Base-by-base conservation (phyloP, 2,329 filamentous ascomycete genomes). In the Fusarium brevicatenulatum region DNA sequence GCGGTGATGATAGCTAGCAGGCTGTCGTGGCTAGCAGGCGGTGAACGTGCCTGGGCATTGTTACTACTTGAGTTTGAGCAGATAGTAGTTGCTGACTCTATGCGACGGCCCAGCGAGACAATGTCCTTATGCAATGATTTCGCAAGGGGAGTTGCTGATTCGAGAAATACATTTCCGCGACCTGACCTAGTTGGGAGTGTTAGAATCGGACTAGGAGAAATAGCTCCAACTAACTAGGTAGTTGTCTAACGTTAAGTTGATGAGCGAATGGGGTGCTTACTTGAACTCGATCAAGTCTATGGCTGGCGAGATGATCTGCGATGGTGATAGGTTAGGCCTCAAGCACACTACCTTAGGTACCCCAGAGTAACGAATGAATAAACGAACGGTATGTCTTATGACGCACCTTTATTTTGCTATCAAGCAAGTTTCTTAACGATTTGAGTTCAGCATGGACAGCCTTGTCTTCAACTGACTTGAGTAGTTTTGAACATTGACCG, bases 271-370 rank as follows among this genome's bases (percentile, higher is more conserved):
- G 50, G 30, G 49, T 36, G 72, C 87, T 76, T 81, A 93, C 91
- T 96, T 96, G 76, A 98, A 88, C 81, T 97, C 94, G 76, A 97
- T 94, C 86, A 97, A 91, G 80, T 97, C 94, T 78, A 97, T 95
- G 15, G 94, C 93, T 2, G 95, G 95, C 16, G 94, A 95, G 50
- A 98, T 91, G 73, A 97, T 94, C 91, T 94, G 71, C 37, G 43
- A 54, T 28, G 46, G n/a, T 40, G 37, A 62, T 52, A 68, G 56
- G 63, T 68, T 62, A 65, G 52, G 52, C 25, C 50, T 62, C 52
- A 39, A 42, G 34, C 36, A 37, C 42, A 30, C 30, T 32, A 32
- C 32, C 32, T 34, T 30, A 62, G 63, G 63, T 28, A 37, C 19
- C 54, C 23, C 36, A n/a, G 52, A 56, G 28, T 21, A 9, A 30